Conservation (phyloP, 441 rosid genomes). For the Corymbia calophylla region DNA sequence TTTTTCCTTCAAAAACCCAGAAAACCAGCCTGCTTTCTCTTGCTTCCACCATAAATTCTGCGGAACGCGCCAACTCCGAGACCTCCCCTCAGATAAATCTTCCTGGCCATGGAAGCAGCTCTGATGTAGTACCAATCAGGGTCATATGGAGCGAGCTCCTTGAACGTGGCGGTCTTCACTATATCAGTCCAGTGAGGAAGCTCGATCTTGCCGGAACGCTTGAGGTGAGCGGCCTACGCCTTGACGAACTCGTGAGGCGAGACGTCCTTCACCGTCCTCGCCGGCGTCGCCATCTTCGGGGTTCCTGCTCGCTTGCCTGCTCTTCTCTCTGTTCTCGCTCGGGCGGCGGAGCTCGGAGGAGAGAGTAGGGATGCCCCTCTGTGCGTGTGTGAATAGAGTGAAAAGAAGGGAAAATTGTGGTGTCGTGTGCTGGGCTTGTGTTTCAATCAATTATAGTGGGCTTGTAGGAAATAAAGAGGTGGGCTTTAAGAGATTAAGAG, state of each 20-base stretch:
- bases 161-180: not conserved
- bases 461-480: too few relatives aligned
- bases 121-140: not conserved
- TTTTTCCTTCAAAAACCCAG: too few relatives aligned
- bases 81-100: not conserved
- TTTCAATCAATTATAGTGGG: too few relatives aligned
- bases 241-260: not conserved
- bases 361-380: not conserved
- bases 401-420: too few relatives aligned
- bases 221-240: not conserved
- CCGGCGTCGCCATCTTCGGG: not conserved
- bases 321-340: not conserved
- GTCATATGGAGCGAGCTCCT: not conserved
- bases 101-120: slow-evolving; percentile 1
- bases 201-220: not conserved
- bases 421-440: too few relatives aligned
- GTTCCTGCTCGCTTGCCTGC: not conserved
- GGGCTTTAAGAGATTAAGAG: too few relatives aligned
- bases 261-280: not conserved
- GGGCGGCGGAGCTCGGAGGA: not conserved
- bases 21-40: too few relatives aligned
- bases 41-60: not conserved
- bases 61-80: not conserved
- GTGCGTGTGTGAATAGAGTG: not conserved
- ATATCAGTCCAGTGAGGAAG: not conserved